Conservation (phyloP, 2,329 filamentous ascomycete genomes). For the Teratosphaeria viscida region DNA sequence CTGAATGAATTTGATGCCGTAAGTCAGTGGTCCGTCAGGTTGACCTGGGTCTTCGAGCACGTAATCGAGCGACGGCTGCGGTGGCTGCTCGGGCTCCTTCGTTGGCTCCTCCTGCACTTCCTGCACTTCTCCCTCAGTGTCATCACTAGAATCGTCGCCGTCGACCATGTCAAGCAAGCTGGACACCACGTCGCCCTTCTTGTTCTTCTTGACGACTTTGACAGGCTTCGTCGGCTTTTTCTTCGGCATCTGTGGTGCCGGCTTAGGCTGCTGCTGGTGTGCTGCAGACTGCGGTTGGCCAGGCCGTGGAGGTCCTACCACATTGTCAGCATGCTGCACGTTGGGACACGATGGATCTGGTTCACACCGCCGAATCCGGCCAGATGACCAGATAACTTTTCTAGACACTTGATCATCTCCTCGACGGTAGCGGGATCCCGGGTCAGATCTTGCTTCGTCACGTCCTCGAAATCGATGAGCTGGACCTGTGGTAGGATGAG, state of each 20-base stretch:
- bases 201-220: not conserved
- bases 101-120: not conserved
- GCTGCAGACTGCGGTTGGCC: not conserved
- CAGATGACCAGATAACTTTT: slow-evolving; percentile 16
- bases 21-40: slow-evolving; percentile 17
- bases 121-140: slow-evolving; percentile 7
- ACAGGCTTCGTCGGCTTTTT: not conserved
- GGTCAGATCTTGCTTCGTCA: slow-evolving; percentile 9
- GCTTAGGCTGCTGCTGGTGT: slow-evolving; percentile 3
- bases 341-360: slow-evolving; percentile 3
- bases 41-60: slow-evolving; percentile 9
- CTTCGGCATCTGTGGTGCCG: slow-evolving; percentile 4
- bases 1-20: slow-evolving; percentile 25
- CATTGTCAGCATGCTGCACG: not conserved
- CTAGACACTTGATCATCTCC: slow-evolving; percentile 18
- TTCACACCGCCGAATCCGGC: slow-evolving; percentile 18
- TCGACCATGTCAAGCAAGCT: slow-evolving; percentile 18
- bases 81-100: slow-evolving; percentile 5
- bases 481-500: slow-evolving; percentile 4
- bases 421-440: slow-evolving; percentile 12
- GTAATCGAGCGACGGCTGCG: not conserved
- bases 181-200: slow-evolving; percentile 8
- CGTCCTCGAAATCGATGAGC: slow-evolving; percentile 10
- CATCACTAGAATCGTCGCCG: slow-evolving; percentile 11
- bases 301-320: not conserved